Percentiles rank a stretch among this genome's conserved stretches.
Conservation (phyloP, 805 yeast genomes). For the Hanseniaspora clermontiae region DNA sequence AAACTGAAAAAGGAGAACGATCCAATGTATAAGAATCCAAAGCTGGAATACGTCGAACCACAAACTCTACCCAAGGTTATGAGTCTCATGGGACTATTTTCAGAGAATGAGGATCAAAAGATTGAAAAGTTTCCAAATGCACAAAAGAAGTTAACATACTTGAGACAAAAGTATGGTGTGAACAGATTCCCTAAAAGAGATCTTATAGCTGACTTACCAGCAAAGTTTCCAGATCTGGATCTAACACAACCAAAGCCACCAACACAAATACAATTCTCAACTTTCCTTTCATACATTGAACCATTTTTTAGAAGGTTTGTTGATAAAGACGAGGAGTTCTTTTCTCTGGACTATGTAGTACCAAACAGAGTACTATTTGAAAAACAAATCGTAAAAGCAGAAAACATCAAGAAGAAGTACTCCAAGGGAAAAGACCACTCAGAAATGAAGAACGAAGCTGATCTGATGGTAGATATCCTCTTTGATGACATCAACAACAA, state of each 20-base stretch:
- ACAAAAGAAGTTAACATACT: constrained; percentile 41
- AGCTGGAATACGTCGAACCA: constrained; percentile 58
- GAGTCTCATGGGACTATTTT: constrained; percentile 49
- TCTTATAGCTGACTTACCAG: constrained; percentile 66
- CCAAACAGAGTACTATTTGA: constrained; percentile 30
- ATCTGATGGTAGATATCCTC: not conserved
- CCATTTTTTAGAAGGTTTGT: constrained; percentile 64
- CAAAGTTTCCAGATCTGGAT: constrained; percentile 75
- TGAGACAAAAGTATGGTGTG: constrained; percentile 70
- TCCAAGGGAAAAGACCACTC: not conserved
- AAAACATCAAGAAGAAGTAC: constrained; percentile 18
- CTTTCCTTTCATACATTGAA: constrained; percentile 76
- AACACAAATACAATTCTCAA: constrained; percentile 83
- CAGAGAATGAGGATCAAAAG: constrained; percentile 32
- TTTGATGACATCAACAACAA: constrained; percentile 6
- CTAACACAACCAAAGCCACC: constrained; percentile 71
- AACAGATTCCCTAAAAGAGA: constrained; percentile 79
- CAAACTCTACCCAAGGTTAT: constrained; percentile 60
- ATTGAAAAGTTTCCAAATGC: constrained; percentile 12
- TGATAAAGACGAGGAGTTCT: constrained; percentile 70
- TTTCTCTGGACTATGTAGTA: constrained; percentile 48
- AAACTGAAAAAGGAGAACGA: constrained; percentile 36
- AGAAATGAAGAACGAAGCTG: not conserved
- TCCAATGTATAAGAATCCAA: constrained; percentile 54
- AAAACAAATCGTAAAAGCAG: not conserved